Evolutionary conservation across 768 basidiomycete species (phyloP), one percentile per base, ranked within the genome.

Genomic region (Phaffia australis): DNA sequence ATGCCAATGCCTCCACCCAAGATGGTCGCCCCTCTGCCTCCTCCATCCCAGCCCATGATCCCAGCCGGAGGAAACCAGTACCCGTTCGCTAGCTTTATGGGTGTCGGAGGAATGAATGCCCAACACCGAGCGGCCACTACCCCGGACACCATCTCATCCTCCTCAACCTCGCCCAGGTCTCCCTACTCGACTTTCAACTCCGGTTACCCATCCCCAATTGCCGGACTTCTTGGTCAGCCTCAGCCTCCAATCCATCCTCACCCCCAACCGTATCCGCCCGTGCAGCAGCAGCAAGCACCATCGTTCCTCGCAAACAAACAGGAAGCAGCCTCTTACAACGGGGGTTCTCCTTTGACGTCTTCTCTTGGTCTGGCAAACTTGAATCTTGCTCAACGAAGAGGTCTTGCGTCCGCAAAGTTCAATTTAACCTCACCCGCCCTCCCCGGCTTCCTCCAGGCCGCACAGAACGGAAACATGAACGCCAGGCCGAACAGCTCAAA

Each of bases 1-100:
- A 65, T 60, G 65, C 59, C 58, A 21, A 56, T 66, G 65, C 60
- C 54, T 4, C 35, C 57, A 35, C 59, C 48, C n/a, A 32, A 35
- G 6, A 48, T 47, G 42, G 42, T 54, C 21, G 11, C 47, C 15
- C 60, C 58, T 1, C 21, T 30, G 59, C 51, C 49, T 50, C 48
- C 25, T 9, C 52, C 15, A 27, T 32, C 51, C 25, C 32, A 46
- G 21, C 55, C 46, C 14, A 64, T 48, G 51, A 46, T 57, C 5
- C 46, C 30, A 29, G n/a, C 47, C 32, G 32, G 46, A 52, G n/a
- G n/a, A n/a, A n/a, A n/a, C n/a, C n/a, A n/a, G n/a, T n/a, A n/a
- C n/a, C n/a, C n/a, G n/a, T n/a, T n/a, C n/a, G n/a, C 11, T 15
- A 48, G 27, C 46, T 29, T n/a, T 11, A 51, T 47, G 35, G 27